Evolutionary conservation across 2,329 filamentous ascomycete species (phyloP).

Genomic region (Pyrenochaeta sp.): DNA sequence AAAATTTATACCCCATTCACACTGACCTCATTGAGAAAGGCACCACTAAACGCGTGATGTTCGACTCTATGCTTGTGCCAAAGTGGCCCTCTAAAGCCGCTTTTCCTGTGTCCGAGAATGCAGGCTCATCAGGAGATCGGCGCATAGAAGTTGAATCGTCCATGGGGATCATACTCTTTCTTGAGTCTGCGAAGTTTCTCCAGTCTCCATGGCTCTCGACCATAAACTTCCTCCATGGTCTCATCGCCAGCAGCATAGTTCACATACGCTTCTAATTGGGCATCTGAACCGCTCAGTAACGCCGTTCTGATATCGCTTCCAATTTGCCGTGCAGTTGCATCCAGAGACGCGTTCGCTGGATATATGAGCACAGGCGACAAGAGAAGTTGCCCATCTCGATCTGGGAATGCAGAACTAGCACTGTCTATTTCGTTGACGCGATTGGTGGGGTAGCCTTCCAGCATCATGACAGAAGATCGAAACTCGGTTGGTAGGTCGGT

Average conservation of each 20-base stretch:
- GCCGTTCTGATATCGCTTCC: constrained; percentile 15
- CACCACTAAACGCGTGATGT: too few species aligned
- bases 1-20: too few species aligned
- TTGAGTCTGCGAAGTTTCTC: constrained; percentile 43
- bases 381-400: constrained; percentile 22
- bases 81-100: too few species aligned
- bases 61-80: too few species aligned
- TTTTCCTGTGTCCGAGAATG: too few species aligned
- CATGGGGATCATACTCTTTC: constrained; percentile 41
- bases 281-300: constrained; percentile 16
- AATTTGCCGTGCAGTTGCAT: constrained; percentile 15
- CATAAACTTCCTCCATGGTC: constrained; percentile 39
- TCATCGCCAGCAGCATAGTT: constrained; percentile 45
- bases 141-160: constrained; percentile 37
- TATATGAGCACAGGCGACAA: constrained; percentile 21
- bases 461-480: constrained; percentile 16
- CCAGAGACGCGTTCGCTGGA: constrained; percentile 16
- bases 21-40: too few species aligned
- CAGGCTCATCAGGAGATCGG: constrained; percentile 29
- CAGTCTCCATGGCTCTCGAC: constrained; percentile 43
- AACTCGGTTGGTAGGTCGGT: constrained; percentile 14
- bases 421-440: constrained; percentile 17
- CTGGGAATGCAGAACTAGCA: constrained; percentile 27
- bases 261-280: constrained; percentile 32
- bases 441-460: constrained; percentile 27